A percentile compares a stretch with the other conserved stretches of the same genome.
phyloP scores from a whole-genome alignment of 352 stramenopile genomes.

The Phytophthora fragariae region DNA sequence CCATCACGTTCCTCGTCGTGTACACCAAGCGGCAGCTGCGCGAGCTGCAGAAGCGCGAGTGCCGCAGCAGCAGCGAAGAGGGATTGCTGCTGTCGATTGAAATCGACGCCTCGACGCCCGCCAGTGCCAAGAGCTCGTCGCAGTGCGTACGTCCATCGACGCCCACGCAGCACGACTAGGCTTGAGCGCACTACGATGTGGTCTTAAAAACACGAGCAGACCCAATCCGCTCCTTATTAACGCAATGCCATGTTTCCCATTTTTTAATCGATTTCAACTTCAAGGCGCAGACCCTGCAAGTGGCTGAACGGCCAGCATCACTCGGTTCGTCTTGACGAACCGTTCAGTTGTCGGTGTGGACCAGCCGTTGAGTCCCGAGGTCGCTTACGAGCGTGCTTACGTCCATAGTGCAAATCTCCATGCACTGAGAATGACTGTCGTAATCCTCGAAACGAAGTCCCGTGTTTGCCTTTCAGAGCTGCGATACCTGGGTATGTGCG shows the following conservation, averaged over 20 bases:
- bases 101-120: slow-evolving; percentile 27
- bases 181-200: slow-evolving; percentile 3
- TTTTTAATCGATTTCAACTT: background rate
- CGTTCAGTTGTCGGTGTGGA: background rate
- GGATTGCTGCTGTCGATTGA: slow-evolving; percentile 45
- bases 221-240: slow-evolving; percentile 12
- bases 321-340: background rate
- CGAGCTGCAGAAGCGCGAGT: slow-evolving; percentile 69
- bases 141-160: slow-evolving; percentile 32
- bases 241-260: slow-evolving; percentile 13
- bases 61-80: slow-evolving; percentile 61
- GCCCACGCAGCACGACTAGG: slow-evolving; percentile 24
- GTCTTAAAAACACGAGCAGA: background rate
- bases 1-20: slow-evolving; percentile 65
- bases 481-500: too few relatives aligned
- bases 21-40: slow-evolving; percentile 73
- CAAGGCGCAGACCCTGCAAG: background rate
- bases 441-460: slow-evolving; percentile 17
- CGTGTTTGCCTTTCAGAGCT: slow-evolving; percentile 2
- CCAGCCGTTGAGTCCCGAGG: slow-evolving; percentile 3
- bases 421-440: slow-evolving; percentile 1
- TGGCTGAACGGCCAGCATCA: background rate
- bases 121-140: slow-evolving; percentile 18
- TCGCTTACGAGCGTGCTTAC: slow-evolving; percentile 13
- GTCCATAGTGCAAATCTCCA: slow-evolving; percentile 25